Evolutionary conservation across 306 rosid genomes (phyloP).

Genomic region (Rosa multiflora): DNA sequence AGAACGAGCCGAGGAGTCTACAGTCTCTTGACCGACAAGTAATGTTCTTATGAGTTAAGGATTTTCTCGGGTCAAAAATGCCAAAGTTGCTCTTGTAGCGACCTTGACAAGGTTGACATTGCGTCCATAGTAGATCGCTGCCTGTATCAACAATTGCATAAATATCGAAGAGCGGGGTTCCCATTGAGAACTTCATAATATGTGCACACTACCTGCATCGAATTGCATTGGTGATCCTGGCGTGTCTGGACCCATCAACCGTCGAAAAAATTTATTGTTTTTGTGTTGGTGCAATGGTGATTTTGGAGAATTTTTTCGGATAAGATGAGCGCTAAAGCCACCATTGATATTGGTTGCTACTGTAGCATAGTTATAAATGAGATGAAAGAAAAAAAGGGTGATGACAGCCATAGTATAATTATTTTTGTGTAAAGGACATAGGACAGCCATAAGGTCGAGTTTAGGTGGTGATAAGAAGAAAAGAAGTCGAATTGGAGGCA

Average conservation of each 20-base stretch:
- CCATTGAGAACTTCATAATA: slow-evolving; percentile 52
- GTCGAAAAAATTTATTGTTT: background rate
- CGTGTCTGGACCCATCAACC: background rate
- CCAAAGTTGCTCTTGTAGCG: slow-evolving; percentile 45
- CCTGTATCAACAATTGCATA: slow-evolving; percentile 60
- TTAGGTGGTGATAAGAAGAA: background rate
- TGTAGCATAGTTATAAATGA: background rate
- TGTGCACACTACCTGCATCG: slow-evolving; percentile 34
- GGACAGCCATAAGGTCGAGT: background rate
- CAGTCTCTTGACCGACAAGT: background rate
- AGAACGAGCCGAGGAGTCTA: background rate
- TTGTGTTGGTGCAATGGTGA: slow-evolving; percentile 10
- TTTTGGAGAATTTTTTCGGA: background rate
- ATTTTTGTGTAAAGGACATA: background rate
- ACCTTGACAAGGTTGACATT: slow-evolving; percentile 40
- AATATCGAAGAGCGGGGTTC: slow-evolving; percentile 53
- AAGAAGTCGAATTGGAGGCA: background rate
- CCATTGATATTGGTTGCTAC: background rate
- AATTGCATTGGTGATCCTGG: background rate
- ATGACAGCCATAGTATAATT: background rate
- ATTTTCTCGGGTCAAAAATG: slow-evolving; percentile 42
- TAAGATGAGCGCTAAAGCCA: background rate
- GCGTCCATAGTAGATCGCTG: slow-evolving; percentile 56
- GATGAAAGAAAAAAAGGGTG: background rate
- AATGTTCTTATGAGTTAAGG: slow-evolving; percentile 33